Conservation (phyloP, 257 asterid genomes). For the Capsicum chinense region DNA sequence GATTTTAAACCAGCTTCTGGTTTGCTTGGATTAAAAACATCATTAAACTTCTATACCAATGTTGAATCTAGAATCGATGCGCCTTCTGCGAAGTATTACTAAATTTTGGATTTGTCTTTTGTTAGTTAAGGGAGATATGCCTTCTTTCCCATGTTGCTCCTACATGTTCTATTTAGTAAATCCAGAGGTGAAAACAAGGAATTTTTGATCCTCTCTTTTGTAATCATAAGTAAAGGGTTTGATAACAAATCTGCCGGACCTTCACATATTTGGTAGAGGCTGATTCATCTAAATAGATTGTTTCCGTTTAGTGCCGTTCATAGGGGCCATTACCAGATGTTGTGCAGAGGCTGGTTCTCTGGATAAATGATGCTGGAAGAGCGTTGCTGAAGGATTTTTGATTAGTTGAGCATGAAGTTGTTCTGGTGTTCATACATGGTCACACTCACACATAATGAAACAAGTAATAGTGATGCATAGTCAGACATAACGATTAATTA, state of each 20-base stretch:
- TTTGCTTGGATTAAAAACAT: background rate
- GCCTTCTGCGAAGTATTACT: conserved; percentile 16
- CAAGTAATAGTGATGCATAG: background rate
- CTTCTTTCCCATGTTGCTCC: background rate
- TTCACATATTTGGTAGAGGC: background rate
- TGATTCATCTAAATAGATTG: background rate
- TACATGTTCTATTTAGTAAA: background rate
- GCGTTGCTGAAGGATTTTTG: conserved; percentile 1
- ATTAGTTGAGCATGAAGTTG: background rate
- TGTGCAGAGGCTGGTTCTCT: background rate
- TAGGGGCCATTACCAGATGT: background rate
- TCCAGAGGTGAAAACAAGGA: conserved; percentile 8
- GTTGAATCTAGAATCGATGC: background rate
- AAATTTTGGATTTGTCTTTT: conserved; percentile 20
- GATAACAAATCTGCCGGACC: background rate
- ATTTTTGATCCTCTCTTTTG: background rate
- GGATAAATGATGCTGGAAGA: conserved; percentile 21
- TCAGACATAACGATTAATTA: background rate
- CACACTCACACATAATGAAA: background rate
- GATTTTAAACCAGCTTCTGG: background rate
- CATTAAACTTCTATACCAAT: background rate
- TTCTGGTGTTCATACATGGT: conserved; percentile 7
- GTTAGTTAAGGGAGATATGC: background rate
- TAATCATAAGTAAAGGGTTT: background rate
- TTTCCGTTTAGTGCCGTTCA: background rate